These are phyloP conservation scores for Piper longum DNA, from an alignment of 164 flowering plant species.

Conservation along the genomic window DNA sequence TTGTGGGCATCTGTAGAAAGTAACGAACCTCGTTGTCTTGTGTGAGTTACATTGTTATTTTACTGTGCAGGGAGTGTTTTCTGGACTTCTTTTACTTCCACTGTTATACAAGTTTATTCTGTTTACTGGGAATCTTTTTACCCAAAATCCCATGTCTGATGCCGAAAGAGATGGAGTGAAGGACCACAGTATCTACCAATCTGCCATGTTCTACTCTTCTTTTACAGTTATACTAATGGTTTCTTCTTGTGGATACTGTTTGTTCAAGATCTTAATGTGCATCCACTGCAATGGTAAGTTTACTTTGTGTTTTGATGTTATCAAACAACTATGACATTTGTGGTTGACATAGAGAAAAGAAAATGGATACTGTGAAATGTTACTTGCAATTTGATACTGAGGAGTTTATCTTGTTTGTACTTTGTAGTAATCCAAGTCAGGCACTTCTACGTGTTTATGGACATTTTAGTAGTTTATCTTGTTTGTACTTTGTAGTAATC, in stretches of 20 bases:
- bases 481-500: too few species aligned
- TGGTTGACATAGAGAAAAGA: too few species aligned
- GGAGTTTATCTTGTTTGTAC: too few species aligned
- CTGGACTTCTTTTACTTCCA: conserved; percentile 73
- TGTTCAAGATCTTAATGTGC: conserved; percentile 56
- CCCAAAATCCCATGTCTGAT: conserved; percentile 9
- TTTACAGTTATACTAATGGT: conserved; percentile 32
- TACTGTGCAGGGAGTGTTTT: conserved; percentile 53
- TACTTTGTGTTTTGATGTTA: neutral
- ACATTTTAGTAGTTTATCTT: too few species aligned
- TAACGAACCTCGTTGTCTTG: conserved; percentile 3
- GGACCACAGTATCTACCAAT: conserved; percentile 26
- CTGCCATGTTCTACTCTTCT: conserved; percentile 47
- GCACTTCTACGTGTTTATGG: too few species aligned
- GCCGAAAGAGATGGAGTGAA: conserved; percentile 10
- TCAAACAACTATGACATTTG: too few species aligned
- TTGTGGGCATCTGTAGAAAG: neutral
- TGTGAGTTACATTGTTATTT: conserved; percentile 2
- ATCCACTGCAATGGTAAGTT: conserved; percentile 25
- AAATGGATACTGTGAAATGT: too few species aligned
- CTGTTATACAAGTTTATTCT: conserved; percentile 34
- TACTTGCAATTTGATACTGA: too few species aligned
- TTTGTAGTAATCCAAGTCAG: too few species aligned
- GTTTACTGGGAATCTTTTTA: conserved; percentile 15
- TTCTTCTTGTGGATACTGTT: conserved; percentile 80